phyloP scores from a whole-genome alignment of 2,329 filamentous ascomycete genomes.

The Paecilomyces variotii region DNA sequence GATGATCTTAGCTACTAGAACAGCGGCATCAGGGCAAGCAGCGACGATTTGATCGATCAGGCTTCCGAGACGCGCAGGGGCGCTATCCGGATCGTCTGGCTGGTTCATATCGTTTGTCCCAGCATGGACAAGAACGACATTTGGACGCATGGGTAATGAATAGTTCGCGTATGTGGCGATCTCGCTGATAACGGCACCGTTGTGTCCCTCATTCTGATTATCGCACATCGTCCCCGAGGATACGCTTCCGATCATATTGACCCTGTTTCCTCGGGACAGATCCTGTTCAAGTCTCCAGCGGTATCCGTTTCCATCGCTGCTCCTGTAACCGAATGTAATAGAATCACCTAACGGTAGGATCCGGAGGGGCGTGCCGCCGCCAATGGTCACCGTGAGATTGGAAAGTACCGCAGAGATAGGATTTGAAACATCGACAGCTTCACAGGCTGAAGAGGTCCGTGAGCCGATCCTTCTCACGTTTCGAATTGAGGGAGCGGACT shows the following conservation, averaged over 20 bases:
- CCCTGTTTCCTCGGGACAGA: constrained; percentile 14
- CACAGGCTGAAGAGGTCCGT: neutral
- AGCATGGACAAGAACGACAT: constrained; percentile 24
- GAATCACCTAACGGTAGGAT: constrained; percentile 24
- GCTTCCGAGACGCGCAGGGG: constrained; percentile 23
- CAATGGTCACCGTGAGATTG: neutral
- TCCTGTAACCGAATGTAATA: constrained; percentile 22
- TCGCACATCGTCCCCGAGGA: constrained; percentile 18
- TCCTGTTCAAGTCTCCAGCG: constrained; percentile 18
- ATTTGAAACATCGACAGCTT: neutral
- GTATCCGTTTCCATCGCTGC: constrained; percentile 27
- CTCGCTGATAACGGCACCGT: constrained; percentile 19
- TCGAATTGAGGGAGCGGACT: neutral
- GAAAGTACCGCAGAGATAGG: neutral
- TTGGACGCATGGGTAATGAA: constrained; percentile 16
- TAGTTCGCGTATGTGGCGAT: constrained; percentile 13
- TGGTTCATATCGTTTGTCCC: constrained; percentile 27
- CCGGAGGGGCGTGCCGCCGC: constrained; percentile 4
- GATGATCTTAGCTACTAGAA: constrained; percentile 32
- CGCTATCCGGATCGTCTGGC: constrained; percentile 13
- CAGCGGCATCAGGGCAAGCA: constrained; percentile 20
- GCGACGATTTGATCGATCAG: constrained; percentile 25
- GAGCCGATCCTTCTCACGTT: neutral
- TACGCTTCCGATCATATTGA: constrained; percentile 4
- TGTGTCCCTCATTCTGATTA: constrained; percentile 11